Evolutionary conservation across 2,329 filamentous ascomycete species (phyloP), one percentile per base, ranked within the genome.

Genomic region (Neophaeococcomyces aloes): DNA sequence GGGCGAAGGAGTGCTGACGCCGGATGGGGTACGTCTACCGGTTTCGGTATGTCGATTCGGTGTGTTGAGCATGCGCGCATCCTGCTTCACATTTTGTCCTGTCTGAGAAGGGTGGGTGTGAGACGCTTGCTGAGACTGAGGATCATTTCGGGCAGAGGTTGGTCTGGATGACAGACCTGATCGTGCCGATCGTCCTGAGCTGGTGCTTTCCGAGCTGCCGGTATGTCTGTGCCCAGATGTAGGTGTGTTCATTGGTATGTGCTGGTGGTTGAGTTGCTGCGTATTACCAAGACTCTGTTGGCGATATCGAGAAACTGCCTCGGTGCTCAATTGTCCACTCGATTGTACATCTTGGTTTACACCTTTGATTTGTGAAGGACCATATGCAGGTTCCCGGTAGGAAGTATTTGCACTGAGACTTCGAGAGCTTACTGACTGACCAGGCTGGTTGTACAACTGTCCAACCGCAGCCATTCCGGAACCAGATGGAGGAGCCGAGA

Each of bases 251-350:
- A 53, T n/a, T 17, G 21, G n/a, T 18, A 19, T 25, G 17, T 34
- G 36, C 34, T 11, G 37, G 31, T 17, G 7, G n/a, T 38, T 38
- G 21, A 21, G 18, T 37, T 17, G 32, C 13, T 39, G 65, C 27
- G 81, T 65, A 45, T 78, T 81, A 52, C 85, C 85, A 66, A 93
- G 76, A 64, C 87, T 95, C 53, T 87, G 79, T 58, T 87, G 78
- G 55, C 87, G 75, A 63, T 87, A 83, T 58, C 85, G 75, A 63
- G 83, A 86, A 7, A 79, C 75, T 29, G 82, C 73, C 21, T 89
- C 86, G 14, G 75, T 69, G 61, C 44, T 71, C 55, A 72, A 69
- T 47, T 33, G 56, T 58, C 34, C 42, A 4, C 48, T 48, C 29
- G 86, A 58, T 44, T 79, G 75, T 59, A 79, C 76, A 54, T 91